Conservation (phyloP, 1,284 basidiomycete genomes). For the Cutaneotrichosporon sp. region DNA sequence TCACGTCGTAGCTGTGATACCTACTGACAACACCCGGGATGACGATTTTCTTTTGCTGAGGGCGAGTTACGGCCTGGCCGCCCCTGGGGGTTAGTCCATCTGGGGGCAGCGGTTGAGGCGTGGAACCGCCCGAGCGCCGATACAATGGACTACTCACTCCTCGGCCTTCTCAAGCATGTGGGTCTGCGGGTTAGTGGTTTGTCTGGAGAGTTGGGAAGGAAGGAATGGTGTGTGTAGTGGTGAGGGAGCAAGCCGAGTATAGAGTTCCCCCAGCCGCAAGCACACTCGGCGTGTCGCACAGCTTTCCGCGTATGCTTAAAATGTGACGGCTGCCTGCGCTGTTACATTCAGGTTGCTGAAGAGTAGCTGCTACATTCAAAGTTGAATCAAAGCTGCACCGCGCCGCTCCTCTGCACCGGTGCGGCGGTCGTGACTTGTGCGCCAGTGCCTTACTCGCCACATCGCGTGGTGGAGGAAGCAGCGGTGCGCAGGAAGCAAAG, state of each 20-base stretch:
- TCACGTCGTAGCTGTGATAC: constrained; percentile 19
- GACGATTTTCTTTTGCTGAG: constrained; percentile 51
- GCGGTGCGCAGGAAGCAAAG: too few species aligned
- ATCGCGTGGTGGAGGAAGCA: too few species aligned
- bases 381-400: too few species aligned
- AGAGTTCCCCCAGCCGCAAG: too few species aligned
- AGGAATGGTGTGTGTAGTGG: background rate
- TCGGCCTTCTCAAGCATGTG: constrained; percentile 27
- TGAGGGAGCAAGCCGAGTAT: background rate
- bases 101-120: background rate
- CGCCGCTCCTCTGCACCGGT: too few species aligned
- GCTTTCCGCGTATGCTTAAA: too few species aligned
- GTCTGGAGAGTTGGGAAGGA: too few species aligned
- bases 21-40: constrained; percentile 52
- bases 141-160: constrained; percentile 21
- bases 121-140: background rate
- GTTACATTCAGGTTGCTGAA: too few species aligned
- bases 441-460: background rate
- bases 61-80: constrained; percentile 14
- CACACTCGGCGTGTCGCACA: too few species aligned
- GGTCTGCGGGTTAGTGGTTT: constrained; percentile 9
- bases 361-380: too few species aligned
- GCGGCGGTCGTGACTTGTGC: too few species aligned
- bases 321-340: too few species aligned
- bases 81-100: constrained; percentile 3